phyloP scores from a whole-genome alignment of 345 rosid species.

The Pistacia atlantica region DNA sequence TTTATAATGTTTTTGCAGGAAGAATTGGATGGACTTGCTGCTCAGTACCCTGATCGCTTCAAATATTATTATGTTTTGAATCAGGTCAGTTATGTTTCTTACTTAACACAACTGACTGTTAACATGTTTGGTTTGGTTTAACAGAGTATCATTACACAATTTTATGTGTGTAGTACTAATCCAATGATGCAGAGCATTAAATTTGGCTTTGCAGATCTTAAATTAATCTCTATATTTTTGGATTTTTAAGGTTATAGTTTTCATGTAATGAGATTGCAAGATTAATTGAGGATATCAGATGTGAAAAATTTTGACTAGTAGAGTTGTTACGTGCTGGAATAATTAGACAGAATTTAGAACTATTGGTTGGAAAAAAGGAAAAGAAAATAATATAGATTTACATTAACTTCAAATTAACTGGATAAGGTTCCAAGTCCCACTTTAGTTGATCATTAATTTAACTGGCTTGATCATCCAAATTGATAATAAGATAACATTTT shows the following conservation, averaged over 20 bases:
- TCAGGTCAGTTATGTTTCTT: constrained; percentile 58
- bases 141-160: neutral
- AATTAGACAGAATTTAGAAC: neutral
- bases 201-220: neutral
- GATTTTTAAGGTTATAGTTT: neutral
- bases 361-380: neutral
- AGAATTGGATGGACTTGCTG: constrained; percentile 77
- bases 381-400: neutral
- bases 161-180: neutral
- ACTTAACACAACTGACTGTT: neutral
- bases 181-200: neutral
- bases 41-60: constrained; percentile 67
- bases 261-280: neutral
- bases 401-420: neutral
- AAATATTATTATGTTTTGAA: constrained; percentile 80
- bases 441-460: neutral
- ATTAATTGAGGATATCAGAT: neutral
- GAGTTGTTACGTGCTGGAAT: neutral
- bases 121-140: too few relatives aligned
- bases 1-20: constrained; percentile 47
- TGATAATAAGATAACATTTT: neutral
- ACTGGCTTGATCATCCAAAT: neutral
- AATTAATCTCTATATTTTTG: neutral
- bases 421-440: neutral
- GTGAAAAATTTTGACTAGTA: neutral